Percentiles rank a stretch among this genome's conserved stretches.
These are phyloP conservation scores for Leccinum olivaceopallidum DNA, from an alignment of 768 basidiomycete genomes.

Conservation along the genomic window DNA sequence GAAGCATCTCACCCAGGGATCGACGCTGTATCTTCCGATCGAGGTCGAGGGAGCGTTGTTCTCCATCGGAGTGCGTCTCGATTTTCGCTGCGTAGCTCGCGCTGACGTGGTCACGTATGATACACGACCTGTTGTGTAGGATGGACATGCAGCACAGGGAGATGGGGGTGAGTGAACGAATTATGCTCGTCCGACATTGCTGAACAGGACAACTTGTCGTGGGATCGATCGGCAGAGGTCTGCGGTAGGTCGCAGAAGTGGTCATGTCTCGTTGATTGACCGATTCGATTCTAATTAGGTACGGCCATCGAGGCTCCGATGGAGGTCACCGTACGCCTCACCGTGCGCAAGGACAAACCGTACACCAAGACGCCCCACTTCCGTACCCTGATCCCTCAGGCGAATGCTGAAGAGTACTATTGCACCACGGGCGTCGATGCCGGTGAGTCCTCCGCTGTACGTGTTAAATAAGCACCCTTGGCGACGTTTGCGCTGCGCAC, in stretches of 20 bases:
- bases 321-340: conserved; percentile 53
- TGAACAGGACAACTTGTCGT: background rate
- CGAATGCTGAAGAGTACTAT: conserved; percentile 43
- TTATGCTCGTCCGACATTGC: background rate
- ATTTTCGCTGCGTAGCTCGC: background rate
- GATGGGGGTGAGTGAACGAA: conserved; percentile 52
- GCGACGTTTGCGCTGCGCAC: background rate
- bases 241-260: conserved; percentile 43
- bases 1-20: conserved; percentile 51
- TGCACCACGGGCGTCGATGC: conserved; percentile 58
- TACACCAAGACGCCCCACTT: conserved; percentile 64
- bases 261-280: background rate
- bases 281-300: conserved; percentile 33
- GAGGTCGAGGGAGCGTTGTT: conserved; percentile 62
- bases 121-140: conserved; percentile 34
- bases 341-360: conserved; percentile 54
- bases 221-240: conserved; percentile 43
- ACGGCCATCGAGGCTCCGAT: conserved; percentile 68
- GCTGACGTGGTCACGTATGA: background rate
- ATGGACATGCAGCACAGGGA: conserved; percentile 67
- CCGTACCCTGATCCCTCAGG: conserved; percentile 30
- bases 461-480: background rate
- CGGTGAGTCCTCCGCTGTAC: conserved; percentile 25
- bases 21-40: conserved; percentile 58
- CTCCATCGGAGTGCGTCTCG: conserved; percentile 49